Evolutionary conservation across 805 yeast species (phyloP).

Genomic region (Wickerhamiella brachini): DNA sequence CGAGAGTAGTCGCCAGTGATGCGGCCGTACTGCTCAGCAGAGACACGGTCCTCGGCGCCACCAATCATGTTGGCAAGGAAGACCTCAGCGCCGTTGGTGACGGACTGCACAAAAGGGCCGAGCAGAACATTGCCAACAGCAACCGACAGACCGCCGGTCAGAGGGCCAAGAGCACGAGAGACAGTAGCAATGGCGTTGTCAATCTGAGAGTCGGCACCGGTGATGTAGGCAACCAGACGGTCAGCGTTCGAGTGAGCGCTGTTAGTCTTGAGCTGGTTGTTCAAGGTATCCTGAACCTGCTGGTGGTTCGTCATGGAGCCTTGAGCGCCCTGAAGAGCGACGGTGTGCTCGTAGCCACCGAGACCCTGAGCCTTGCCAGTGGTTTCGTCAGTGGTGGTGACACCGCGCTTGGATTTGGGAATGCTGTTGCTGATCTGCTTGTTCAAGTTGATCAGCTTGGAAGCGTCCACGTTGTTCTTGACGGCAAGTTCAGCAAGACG

Average conservation of each 20-base stretch:
- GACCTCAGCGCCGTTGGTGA: conserved; percentile 22
- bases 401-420: conserved; percentile 4
- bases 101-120: conserved; percentile 24
- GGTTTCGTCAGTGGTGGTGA: not conserved
- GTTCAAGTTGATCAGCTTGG: conserved; percentile 10
- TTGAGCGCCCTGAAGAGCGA: conserved; percentile 5
- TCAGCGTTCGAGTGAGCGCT: conserved; percentile 8
- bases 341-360: not conserved
- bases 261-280: conserved; percentile 5
- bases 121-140: conserved; percentile 12
- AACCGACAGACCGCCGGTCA: conserved; percentile 12
- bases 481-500: conserved; percentile 15
- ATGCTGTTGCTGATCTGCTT: conserved; percentile 10
- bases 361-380: not conserved
- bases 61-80: conserved; percentile 16
- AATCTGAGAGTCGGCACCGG: conserved; percentile 24
- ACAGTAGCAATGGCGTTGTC: conserved; percentile 19
- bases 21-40: conserved; percentile 8
- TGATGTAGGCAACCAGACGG: conserved; percentile 15
- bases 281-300: conserved; percentile 12
- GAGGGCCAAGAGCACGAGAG: conserved; percentile 10
- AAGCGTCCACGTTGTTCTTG: conserved; percentile 10
- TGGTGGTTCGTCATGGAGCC: conserved; percentile 13
- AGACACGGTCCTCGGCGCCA: conserved; percentile 11
- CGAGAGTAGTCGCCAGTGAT: conserved; percentile 15